Conservation (phyloP, 2,329 filamentous ascomycete genomes). For the Davidsoniella australis region DNA sequence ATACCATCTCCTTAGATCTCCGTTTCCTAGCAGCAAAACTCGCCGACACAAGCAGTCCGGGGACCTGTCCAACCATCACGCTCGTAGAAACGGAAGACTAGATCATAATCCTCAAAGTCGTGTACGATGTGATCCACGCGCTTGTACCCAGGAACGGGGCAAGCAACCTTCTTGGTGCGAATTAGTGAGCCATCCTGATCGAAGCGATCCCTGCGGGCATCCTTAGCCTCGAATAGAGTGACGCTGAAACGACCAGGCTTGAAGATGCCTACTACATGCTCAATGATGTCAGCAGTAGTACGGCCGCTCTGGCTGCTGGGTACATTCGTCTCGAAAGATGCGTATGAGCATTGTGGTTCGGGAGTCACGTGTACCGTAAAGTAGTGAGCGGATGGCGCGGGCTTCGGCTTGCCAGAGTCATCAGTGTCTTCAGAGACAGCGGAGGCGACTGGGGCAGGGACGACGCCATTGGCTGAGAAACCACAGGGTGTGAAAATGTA, state of each 20-base stretch:
- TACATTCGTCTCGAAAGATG: slow-evolving; percentile 96
- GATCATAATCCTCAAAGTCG: slow-evolving; percentile 90
- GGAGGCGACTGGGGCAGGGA: slow-evolving; percentile 52
- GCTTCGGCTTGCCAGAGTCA: background rate
- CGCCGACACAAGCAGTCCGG: slow-evolving; percentile 36
- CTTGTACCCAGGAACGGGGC: slow-evolving; percentile 63
- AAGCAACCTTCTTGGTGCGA: slow-evolving; percentile 24
- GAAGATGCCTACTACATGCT: slow-evolving; percentile 92
- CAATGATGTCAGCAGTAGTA: slow-evolving; percentile 75
- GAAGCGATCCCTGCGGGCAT: slow-evolving; percentile 13
- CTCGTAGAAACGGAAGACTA: slow-evolving; percentile 94
- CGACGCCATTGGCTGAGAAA: slow-evolving; percentile 90
- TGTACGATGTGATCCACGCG: slow-evolving; percentile 90
- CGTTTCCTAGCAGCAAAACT: slow-evolving; percentile 18
- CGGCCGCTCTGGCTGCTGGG: slow-evolving; percentile 75
- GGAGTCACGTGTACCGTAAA: slow-evolving; percentile 98
- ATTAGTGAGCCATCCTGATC: slow-evolving; percentile 18
- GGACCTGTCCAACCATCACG: slow-evolving; percentile 56
- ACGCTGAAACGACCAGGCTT: slow-evolving; percentile 95
- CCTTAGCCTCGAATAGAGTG: slow-evolving; percentile 86
- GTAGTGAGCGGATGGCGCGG: slow-evolving; percentile 53
- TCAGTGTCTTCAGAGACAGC: slow-evolving; percentile 22
- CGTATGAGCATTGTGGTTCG: slow-evolving; percentile 91
- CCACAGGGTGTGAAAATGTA: slow-evolving; percentile 95
- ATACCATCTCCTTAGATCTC: background rate